phyloP scores from a whole-genome alignment of 805 yeast genomes.

The Cyberlindnera sargentensis region DNA sequence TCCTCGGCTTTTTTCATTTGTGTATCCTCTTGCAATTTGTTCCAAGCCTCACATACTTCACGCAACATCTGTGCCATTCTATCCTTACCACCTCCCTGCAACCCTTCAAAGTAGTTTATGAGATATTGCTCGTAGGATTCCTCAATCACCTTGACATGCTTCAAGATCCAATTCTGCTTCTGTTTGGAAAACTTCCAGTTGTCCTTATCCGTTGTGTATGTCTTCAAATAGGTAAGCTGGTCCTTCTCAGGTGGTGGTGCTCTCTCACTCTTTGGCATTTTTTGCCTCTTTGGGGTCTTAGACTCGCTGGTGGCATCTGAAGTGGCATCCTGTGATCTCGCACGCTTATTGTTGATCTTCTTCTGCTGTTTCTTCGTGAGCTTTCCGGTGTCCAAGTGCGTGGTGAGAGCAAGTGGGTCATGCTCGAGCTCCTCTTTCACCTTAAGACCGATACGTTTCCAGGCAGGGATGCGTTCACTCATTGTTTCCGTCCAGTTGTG shows the following conservation, averaged over 20 bases:
- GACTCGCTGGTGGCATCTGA: constrained; percentile 21
- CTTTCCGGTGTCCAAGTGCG: constrained; percentile 38
- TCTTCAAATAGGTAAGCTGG: constrained; percentile 59
- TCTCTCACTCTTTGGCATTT: constrained; percentile 61
- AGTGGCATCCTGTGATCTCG: constrained; percentile 7
- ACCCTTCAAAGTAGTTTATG: constrained; percentile 44
- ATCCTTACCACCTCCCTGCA: constrained; percentile 65
- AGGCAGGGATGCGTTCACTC: constrained; percentile 54
- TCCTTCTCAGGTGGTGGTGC: constrained; percentile 72
- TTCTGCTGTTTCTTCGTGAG: constrained; percentile 38
- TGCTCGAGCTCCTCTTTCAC: constrained; percentile 40
- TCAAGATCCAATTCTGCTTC: constrained; percentile 80
- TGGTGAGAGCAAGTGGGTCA: constrained; percentile 38
- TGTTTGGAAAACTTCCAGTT: constrained; percentile 83
- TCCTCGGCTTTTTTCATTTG: neutral
- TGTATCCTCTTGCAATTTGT: constrained; percentile 24
- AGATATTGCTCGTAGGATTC: constrained; percentile 45
- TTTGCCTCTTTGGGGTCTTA: constrained; percentile 64
- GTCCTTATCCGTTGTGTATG: constrained; percentile 45
- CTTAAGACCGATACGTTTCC: constrained; percentile 72
- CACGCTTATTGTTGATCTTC: constrained; percentile 26
- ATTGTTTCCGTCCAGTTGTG: constrained; percentile 3
- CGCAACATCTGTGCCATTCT: constrained; percentile 46
- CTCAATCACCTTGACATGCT: constrained; percentile 49
- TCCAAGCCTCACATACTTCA: constrained; percentile 49